These are phyloP conservation scores for Cytospora chrysosperma DNA, from an alignment of 2,329 filamentous ascomycete species.

Conservation along the genomic window DNA sequence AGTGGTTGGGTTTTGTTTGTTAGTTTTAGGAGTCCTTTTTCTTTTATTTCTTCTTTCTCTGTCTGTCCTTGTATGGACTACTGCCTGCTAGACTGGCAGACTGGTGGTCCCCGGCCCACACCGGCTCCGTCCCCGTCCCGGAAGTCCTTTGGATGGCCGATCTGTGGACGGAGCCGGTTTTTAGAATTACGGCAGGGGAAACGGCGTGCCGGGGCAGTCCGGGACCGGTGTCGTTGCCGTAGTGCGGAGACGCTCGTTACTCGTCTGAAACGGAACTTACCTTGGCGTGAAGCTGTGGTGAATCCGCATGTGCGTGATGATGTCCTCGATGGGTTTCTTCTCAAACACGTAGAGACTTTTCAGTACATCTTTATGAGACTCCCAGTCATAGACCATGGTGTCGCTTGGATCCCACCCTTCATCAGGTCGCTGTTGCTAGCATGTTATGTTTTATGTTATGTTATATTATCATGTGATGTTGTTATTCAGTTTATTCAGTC, in stretches of 20 bases:
- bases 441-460: too few relatives aligned
- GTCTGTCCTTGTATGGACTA: too few relatives aligned
- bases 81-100: not conserved
- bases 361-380: conserved; percentile 42
- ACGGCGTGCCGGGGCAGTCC: conserved; percentile 18
- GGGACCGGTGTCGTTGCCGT: too few relatives aligned
- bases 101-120: not conserved
- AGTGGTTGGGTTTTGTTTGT: not conserved
- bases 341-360: conserved; percentile 73
- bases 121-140: not conserved
- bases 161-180: conserved; percentile 1
- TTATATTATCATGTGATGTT: too few relatives aligned
- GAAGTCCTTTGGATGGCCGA: not conserved
- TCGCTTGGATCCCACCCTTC: not conserved
- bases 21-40: too few relatives aligned
- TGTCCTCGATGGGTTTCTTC: conserved; percentile 69
- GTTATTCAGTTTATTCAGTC: too few relatives aligned
- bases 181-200: conserved; percentile 13
- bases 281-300: conserved; percentile 68
- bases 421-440: not conserved
- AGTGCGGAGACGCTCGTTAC: too few relatives aligned
- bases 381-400: conserved; percentile 50
- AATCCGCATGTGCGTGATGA: conserved; percentile 68
- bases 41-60: too few relatives aligned
- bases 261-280: too few relatives aligned